Evolutionary conservation across 306 rosid species (phyloP), one percentile per base, ranked within the genome.

Genomic region (Malus orientalis): DNA sequence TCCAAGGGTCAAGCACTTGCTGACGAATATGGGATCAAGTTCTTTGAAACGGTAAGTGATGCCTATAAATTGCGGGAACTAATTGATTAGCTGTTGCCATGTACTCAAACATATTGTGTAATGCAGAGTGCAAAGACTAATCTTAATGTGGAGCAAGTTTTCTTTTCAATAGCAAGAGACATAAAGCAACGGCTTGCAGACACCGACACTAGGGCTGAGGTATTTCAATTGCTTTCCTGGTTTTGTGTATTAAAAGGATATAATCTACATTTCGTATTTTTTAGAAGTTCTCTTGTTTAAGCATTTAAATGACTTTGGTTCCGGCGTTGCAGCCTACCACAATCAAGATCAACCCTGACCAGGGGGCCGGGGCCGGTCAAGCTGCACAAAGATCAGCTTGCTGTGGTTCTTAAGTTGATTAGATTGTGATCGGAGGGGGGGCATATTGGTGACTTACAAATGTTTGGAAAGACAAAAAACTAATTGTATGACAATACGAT

Each of bases 1-100:
- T 81, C 97, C 76, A 95, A 90, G 83, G 98, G 97, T 62, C 98
- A 95, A 84, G 98, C 96, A 78, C 96, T 95, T 71, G 98, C 97
- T 14, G 95, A 90, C 36, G 97, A 95, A 76, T 92, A 95, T 69
- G 98, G 98, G 62, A 95, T 95, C 88, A 85, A 89, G 74, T 95
- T 95, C 86, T 95, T 95, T 53, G 98, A 92, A 86, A 95, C 98
- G 58, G 97, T 90, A 86, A 92, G 98, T 89, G 67, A 38, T 70
- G 57, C 58, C 67, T 61, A n/a, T 55, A 42, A 47, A 81, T 62
- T 64, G 66, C 65, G 29, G 71, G 62, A 71, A 64, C 66, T 82
- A 61, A 73, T 68, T 66, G 66, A 68, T 44, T 4, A 33, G 38
- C 6, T 55, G 58, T 63, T 42, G 67, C 33, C 5, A 10, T 27